These are phyloP conservation scores for Thelonectria discophora DNA, from an alignment of 2,329 filamentous ascomycete genomes.

Conservation along the genomic window DNA sequence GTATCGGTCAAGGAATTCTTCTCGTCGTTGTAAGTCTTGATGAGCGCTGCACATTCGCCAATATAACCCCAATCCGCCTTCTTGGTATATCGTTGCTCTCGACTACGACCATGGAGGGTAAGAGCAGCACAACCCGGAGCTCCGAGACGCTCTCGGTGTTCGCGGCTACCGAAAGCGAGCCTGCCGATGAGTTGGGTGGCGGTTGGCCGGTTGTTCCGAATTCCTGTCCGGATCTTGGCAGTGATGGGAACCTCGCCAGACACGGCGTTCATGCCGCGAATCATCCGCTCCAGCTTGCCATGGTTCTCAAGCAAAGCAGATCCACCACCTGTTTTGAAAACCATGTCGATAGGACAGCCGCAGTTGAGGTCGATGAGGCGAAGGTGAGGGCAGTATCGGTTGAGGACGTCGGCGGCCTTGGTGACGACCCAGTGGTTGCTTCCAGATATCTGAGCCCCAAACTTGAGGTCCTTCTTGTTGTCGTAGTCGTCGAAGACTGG, in stretches of 20 bases:
- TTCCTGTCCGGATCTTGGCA: slow-evolving; percentile 93
- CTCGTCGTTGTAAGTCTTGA: slow-evolving; percentile 80
- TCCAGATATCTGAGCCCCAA: slow-evolving; percentile 91
- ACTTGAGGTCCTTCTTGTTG: slow-evolving; percentile 82
- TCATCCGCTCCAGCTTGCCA: slow-evolving; percentile 90
- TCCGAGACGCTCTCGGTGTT: slow-evolving; percentile 74
- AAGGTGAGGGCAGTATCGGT: slow-evolving; percentile 79
- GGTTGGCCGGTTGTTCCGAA: slow-evolving; percentile 79
- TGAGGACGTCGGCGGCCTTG: slow-evolving; percentile 86
- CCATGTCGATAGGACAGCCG: slow-evolving; percentile 94
- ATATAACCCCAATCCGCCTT: slow-evolving; percentile 97
- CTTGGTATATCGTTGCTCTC: slow-evolving; percentile 93
- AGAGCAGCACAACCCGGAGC: slow-evolving; percentile 92
- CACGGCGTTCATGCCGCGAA: slow-evolving; percentile 94
- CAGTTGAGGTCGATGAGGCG: slow-evolving; percentile 96
- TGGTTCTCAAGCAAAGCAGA: slow-evolving; percentile 90
- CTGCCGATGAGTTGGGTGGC: slow-evolving; percentile 84
- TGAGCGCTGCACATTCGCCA: slow-evolving; percentile 83
- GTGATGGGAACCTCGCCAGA: slow-evolving; percentile 92
- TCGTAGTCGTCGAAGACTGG: slow-evolving; percentile 80
- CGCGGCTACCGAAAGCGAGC: slow-evolving; percentile 80
- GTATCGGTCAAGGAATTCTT: slow-evolving; percentile 77
- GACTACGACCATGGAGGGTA: slow-evolving; percentile 90
- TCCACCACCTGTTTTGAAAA: slow-evolving; percentile 87
- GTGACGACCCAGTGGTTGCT: slow-evolving; percentile 91